Evolutionary conservation across 495 filamentous ascomycete species (phyloP).

Genomic region (Penicillium bovifimosum): DNA sequence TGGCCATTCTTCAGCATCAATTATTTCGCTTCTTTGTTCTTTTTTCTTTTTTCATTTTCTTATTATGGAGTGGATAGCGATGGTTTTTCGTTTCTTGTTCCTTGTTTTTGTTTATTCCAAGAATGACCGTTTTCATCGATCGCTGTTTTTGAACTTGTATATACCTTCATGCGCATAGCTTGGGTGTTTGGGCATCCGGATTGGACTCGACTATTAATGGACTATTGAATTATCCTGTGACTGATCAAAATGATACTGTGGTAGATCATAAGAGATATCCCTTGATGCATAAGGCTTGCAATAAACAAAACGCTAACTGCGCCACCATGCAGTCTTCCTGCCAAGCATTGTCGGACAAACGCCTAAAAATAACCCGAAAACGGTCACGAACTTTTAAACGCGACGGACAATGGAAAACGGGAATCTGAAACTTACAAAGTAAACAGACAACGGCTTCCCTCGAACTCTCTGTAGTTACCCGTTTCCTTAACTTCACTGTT

Average conservation of each 20-base stretch:
- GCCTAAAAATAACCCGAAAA: slow-evolving; percentile 15
- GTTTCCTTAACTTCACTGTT: not conserved
- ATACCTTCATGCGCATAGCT: slow-evolving; percentile 21
- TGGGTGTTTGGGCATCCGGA: slow-evolving; percentile 19
- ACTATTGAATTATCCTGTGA: not conserved
- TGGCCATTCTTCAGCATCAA: not conserved
- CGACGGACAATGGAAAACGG: not conserved
- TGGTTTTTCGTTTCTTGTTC: not conserved
- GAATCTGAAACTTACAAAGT: not conserved
- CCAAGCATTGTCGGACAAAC: slow-evolving; percentile 9
- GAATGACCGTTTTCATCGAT: not conserved
- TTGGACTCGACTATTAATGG: not conserved
- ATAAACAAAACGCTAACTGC: slow-evolving; percentile 2
- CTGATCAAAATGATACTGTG: slow-evolving; percentile 2
- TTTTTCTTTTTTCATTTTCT: not conserved
- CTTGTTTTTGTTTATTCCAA: no score
- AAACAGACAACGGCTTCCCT: not conserved
- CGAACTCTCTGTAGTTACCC: not conserved
- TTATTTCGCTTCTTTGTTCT: no score
- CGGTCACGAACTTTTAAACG: not conserved
- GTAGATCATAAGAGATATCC: not conserved
- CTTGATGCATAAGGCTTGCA: not conserved
- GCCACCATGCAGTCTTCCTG: slow-evolving; percentile 8
- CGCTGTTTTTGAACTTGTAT: not conserved
- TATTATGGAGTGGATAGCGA: not conserved